phyloP scores from a whole-genome alignment of 2,329 filamentous ascomycete species.

The Cladosporium oxysporum region DNA sequence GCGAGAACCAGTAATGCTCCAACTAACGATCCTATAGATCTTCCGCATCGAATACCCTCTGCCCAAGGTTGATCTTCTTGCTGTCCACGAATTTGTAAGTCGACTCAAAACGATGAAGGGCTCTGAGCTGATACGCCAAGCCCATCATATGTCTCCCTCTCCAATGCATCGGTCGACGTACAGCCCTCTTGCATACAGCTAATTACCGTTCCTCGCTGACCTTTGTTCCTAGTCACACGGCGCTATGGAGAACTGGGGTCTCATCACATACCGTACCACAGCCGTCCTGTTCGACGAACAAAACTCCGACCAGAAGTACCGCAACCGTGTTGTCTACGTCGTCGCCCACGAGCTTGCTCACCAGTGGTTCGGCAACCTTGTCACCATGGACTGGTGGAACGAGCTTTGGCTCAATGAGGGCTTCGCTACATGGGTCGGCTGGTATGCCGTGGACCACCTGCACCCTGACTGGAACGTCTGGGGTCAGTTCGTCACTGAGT shows the following conservation, averaged over 20 bases:
- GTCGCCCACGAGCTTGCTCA: constrained; percentile 97
- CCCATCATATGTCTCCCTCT: constrained; percentile 45
- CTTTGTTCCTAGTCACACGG: constrained; percentile 58
- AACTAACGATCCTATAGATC: constrained; percentile 47
- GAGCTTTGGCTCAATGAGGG: constrained; percentile 88
- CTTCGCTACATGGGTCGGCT: constrained; percentile 98
- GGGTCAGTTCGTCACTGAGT: constrained; percentile 95
- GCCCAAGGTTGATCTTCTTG: constrained; percentile 86
- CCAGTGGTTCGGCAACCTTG: constrained; percentile 85
- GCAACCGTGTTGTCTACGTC: constrained; percentile 93
- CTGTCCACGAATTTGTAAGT: constrained; percentile 87
- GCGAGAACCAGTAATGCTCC: neutral
- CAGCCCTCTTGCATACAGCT: neutral
- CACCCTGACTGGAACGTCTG: constrained; percentile 98
- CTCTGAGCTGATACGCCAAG: constrained; percentile 33
- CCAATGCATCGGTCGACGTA: neutral
- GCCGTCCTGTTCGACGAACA: constrained; percentile 95
- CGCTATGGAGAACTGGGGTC: constrained; percentile 95
- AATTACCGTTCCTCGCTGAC: constrained; percentile 40
- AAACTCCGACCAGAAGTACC: constrained; percentile 84
- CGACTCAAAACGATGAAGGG: neutral
- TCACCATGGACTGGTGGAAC: constrained; percentile 89
- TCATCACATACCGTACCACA: constrained; percentile 90
- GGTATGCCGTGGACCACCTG: constrained; percentile 86
- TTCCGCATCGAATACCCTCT: constrained; percentile 92